A percentile compares a stretch with the other conserved stretches of the same genome.
These are phyloP conservation scores for Penicillium griseofulvum DNA, from an alignment of 2,329 filamentous ascomycete species.

Conservation along the genomic window DNA sequence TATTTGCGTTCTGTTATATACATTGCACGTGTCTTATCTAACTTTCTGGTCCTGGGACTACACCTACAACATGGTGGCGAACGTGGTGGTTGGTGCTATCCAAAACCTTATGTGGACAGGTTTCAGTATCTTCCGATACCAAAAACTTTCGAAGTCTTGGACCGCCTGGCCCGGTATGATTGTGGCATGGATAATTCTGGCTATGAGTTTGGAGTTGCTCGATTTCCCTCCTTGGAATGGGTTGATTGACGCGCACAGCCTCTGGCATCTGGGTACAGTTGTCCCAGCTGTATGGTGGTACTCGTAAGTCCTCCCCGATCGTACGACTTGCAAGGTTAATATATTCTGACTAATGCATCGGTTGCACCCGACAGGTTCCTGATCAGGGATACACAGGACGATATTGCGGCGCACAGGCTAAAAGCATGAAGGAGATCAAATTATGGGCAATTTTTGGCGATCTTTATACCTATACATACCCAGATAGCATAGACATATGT, in stretches of 20 bases:
- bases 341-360: conserved; percentile 9
- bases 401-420: conserved; percentile 68
- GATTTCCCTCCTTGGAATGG: conserved; percentile 86
- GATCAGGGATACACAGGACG: conserved; percentile 78
- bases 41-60: conserved; percentile 90
- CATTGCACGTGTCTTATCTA: conserved; percentile 76
- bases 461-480: neutral
- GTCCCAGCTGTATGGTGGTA: conserved; percentile 88
- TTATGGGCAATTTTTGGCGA: neutral
- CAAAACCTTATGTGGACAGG: conserved; percentile 83
- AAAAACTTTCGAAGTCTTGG: conserved; percentile 70
- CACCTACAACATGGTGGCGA: conserved; percentile 96
- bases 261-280: conserved; percentile 96
- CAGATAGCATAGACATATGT: neutral
- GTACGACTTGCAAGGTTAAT: neutral
- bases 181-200: conserved; percentile 85
- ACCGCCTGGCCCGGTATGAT: conserved; percentile 85
- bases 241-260: conserved; percentile 84
- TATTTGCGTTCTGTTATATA: conserved; percentile 69
- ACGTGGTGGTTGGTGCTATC: conserved; percentile 75
- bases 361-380: conserved; percentile 64
- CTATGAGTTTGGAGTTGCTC: conserved; percentile 92
- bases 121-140: conserved; percentile 75
- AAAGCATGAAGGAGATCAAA: conserved; percentile 55
- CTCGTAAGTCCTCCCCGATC: conserved; percentile 62